These are phyloP conservation scores for Hypoxylon fuscum DNA, from an alignment of 495 filamentous ascomycete species.

Conservation along the genomic window DNA sequence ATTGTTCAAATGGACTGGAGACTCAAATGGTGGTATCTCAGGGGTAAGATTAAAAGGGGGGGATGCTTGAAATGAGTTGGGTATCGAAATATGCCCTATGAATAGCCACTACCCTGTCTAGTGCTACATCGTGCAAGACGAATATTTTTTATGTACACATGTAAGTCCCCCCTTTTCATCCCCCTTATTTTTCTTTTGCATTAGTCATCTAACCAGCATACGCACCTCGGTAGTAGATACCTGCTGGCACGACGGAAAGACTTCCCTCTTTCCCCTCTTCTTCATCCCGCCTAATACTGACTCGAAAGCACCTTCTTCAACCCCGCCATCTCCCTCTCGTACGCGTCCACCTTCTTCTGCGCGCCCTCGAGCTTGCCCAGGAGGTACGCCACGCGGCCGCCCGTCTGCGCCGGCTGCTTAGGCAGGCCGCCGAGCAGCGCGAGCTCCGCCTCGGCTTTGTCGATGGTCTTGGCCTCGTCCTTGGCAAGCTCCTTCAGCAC, in stretches of 20 bases:
- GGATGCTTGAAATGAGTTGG: conserved; percentile 37
- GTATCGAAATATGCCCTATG: conserved; percentile 24
- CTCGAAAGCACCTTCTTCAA: conserved; percentile 70
- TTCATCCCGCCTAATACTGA: conserved; percentile 18
- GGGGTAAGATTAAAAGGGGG: no score
- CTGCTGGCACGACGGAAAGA: no score
- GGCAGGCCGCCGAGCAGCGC: conserved; percentile 67
- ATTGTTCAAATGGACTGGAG: not conserved
- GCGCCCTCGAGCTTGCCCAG: conserved; percentile 72
- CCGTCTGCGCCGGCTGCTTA: conserved; percentile 69
- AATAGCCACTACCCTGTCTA: not conserved
- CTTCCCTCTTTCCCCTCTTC: not conserved
- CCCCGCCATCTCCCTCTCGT: conserved; percentile 73
- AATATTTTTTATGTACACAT: no score
- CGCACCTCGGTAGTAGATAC: no score
- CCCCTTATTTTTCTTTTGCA: no score
- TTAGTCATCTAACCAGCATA: no score
- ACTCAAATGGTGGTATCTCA: not conserved
- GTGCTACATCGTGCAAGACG: not conserved
- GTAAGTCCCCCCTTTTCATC: no score
- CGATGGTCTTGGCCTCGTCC: conserved; percentile 76
- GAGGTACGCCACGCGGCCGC: conserved; percentile 72
- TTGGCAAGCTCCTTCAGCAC: conserved; percentile 72
- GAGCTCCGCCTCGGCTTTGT: conserved; percentile 83
- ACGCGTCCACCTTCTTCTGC: conserved; percentile 78